These are phyloP conservation scores for Staphylotrichum longicolle DNA, from an alignment of 495 filamentous ascomycete species.

Conservation along the genomic window DNA sequence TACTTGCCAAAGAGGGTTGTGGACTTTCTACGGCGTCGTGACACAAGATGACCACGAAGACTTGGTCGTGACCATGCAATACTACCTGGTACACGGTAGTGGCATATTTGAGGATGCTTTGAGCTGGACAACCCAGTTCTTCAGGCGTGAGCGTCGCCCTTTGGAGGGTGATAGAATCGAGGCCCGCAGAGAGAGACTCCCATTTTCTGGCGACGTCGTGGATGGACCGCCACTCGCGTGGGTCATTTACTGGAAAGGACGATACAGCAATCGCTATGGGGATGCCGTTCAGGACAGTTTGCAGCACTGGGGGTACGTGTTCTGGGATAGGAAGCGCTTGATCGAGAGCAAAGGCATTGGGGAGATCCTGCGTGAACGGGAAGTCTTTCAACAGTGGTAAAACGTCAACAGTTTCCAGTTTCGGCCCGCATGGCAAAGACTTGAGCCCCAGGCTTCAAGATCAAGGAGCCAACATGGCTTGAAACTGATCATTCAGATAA, in stretches of 20 bases:
- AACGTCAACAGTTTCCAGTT: neutral
- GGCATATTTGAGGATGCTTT: conserved; percentile 10
- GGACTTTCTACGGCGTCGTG: conserved; percentile 16
- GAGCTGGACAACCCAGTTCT: conserved; percentile 4
- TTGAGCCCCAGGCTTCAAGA: no score
- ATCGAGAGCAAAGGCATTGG: neutral
- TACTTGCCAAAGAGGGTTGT: conserved; percentile 7
- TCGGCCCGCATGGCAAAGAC: no score
- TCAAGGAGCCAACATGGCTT: no score
- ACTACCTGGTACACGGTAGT: conserved; percentile 1
- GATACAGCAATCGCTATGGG: conserved; percentile 23
- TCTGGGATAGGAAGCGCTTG: conserved; percentile 30
- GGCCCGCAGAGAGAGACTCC: conserved; percentile 12
- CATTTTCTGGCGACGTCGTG: conserved; percentile 25
- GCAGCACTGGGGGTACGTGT: conserved; percentile 24
- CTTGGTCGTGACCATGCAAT: conserved; percentile 9
- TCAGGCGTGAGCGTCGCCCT: conserved; percentile 5
- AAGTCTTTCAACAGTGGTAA: neutral
- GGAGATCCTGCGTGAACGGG: neutral
- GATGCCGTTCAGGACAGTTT: conserved; percentile 5
- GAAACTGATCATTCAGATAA: no score
- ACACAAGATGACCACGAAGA: conserved; percentile 13
- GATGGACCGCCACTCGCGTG: conserved; percentile 27
- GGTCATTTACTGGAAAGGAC: conserved; percentile 24
- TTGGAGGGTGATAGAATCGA: conserved; percentile 9